Evolutionary conservation across 2,329 filamentous ascomycete genomes (phyloP), one percentile per base, ranked within the genome.

Genomic region (Trichoderma hamatum): DNA sequence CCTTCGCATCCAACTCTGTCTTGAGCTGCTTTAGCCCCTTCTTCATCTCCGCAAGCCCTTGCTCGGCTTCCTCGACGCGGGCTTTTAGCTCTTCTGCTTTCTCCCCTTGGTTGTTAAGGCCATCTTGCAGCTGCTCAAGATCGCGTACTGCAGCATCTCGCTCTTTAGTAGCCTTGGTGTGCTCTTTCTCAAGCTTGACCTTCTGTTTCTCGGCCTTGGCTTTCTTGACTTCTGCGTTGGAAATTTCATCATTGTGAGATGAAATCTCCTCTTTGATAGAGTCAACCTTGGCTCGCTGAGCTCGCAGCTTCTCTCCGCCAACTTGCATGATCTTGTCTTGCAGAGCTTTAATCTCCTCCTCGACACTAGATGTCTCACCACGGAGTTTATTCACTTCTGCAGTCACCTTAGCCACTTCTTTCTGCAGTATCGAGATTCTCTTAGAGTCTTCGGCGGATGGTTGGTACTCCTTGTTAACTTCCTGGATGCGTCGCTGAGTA

Each of bases 251-350:
- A 64, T 88, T 90, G 70, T 96, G 86, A 14, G 90, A 88, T 59
- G 90, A 84, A 68, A 98, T 94, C 77, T 97, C 90, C 75, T 94
- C 92, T 78, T 96, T 97, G 72, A 96, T 83, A 7, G 90, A 87
- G 77, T 98, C 95, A 39, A 99, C 94, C 83, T 92, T 96, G 71
- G 93, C 90, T 74, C 96, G 94, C 78, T 99, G 95, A 21, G 90
- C 88, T 67, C 96, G 90, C 21, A 99, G 88, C 80, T 93, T 94
- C 75, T 98, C 94, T 80, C 96, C 96, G 76, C 96, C 96, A 72
- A 97, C 91, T 80, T 97, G 91, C 96, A 99, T 98, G 76, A 99
- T 99, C 84, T 94, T 97, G 85, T 96, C 91, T 78, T 99, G 95
- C 1, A 99, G 84, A 24, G 86, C 86, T 81, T 97, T 95, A 80